phyloP scores from a whole-genome alignment of 495 filamentous ascomycete genomes.

The Parathielavia appendiculata region DNA sequence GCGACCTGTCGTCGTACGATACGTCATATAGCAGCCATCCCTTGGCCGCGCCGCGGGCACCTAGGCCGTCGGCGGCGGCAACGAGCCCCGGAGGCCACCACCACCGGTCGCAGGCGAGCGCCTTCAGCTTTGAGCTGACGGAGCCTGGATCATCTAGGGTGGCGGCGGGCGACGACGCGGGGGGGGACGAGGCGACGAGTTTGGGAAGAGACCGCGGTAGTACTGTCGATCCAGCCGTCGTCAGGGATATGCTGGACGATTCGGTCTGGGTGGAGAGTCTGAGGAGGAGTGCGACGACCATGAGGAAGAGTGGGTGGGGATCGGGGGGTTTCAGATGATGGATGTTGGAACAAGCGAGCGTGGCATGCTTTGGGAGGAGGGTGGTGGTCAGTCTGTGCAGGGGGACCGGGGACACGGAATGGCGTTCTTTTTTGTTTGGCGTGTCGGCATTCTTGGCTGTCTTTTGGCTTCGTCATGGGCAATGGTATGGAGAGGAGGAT shows the following conservation, averaged over 20 bases:
- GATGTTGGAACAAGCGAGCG: not conserved
- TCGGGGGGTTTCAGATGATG: slow-evolving; percentile 14
- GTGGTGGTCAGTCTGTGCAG: not conserved
- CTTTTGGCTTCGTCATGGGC: slow-evolving; percentile 1
- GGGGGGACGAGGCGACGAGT: slow-evolving; percentile 28
- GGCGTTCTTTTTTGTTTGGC: slow-evolving; percentile 4
- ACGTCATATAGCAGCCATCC: slow-evolving; percentile 41
- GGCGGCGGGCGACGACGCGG: slow-evolving; percentile 3
- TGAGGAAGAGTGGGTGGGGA: slow-evolving; percentile 39
- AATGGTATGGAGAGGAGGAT: slow-evolving; percentile 4
- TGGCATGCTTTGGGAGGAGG: not conserved
- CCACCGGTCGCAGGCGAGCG: slow-evolving; percentile 21
- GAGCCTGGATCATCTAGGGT: slow-evolving; percentile 19
- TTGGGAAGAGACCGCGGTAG: slow-evolving; percentile 45
- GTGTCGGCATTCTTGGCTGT: not conserved
- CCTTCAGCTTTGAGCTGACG: slow-evolving; percentile 45
- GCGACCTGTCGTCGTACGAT: slow-evolving; percentile 42
- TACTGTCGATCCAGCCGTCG: slow-evolving; percentile 68
- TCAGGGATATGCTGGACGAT: slow-evolving; percentile 74
- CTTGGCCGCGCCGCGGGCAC: slow-evolving; percentile 36
- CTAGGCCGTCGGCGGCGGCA: not conserved
- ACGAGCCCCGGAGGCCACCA: not conserved
- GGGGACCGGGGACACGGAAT: not conserved
- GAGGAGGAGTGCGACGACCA: slow-evolving; percentile 80
- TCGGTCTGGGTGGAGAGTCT: slow-evolving; percentile 93